phyloP scores from a whole-genome alignment of 2,329 filamentous ascomycete genomes.

The Colletotrichum sp. region DNA sequence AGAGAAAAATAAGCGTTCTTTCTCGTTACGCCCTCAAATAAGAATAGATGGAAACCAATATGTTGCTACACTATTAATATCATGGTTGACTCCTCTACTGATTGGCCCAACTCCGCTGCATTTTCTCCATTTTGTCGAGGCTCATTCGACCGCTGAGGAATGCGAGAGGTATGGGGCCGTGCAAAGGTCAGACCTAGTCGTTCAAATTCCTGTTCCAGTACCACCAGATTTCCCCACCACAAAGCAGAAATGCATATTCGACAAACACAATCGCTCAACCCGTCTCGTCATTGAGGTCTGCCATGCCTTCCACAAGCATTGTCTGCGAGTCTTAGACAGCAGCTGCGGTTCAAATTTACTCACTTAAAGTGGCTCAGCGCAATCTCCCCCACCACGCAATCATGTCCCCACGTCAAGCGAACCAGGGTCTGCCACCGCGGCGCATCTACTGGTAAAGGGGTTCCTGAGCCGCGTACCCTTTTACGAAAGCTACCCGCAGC shows the following conservation, averaged over 20 bases:
- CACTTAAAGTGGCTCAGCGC: constrained; percentile 12
- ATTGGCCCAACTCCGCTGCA: not conserved
- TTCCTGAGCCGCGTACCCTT: constrained; percentile 1
- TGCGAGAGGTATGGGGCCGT: not conserved
- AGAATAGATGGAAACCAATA: not conserved
- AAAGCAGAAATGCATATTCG: not conserved
- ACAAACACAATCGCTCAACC: not conserved
- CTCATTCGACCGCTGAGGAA: not conserved
- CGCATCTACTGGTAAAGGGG: constrained; percentile 10
- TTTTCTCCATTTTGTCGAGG: not conserved
- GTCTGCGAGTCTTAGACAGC: not conserved
- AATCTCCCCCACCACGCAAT: constrained; percentile 12
- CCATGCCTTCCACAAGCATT: not conserved
- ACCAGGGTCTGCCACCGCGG: constrained; percentile 3
- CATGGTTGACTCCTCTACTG: not conserved
- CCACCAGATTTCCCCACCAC: not conserved
- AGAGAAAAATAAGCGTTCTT: no score
- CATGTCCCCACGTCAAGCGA: constrained; percentile 10
- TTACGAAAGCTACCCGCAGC: not conserved
- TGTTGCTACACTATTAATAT: not conserved
- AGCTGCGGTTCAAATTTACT: not conserved
- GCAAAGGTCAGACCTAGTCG: not conserved
- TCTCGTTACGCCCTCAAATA: not conserved
- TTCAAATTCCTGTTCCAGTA: not conserved
- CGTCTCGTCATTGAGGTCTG: not conserved